Percentiles rank a stretch among this genome's conserved stretches.
Evolutionary conservation across 2,329 filamentous ascomycete species (phyloP).

Genomic region (Juglanconis sp.): DNA sequence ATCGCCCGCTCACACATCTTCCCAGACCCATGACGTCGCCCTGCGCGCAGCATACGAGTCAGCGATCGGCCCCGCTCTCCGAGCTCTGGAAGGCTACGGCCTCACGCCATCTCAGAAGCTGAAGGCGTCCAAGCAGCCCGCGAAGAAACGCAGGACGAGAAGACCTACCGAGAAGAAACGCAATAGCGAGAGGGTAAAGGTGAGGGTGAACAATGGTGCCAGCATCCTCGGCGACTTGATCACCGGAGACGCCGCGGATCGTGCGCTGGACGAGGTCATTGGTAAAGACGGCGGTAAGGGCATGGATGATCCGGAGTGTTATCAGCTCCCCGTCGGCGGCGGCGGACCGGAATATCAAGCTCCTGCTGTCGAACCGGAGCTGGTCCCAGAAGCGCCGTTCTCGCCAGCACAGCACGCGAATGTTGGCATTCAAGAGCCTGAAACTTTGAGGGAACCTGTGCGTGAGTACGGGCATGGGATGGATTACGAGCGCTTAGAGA

Average conservation of each 20-base stretch:
- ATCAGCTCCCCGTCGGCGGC: neutral
- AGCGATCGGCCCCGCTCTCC: conserved; percentile 1
- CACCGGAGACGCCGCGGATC: neutral
- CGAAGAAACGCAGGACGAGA: neutral
- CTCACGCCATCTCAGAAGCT: neutral
- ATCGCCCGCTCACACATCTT: neutral
- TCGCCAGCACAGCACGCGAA: too few species aligned
- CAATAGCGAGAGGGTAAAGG: neutral
- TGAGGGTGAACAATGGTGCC: neutral
- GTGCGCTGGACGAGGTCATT: neutral
- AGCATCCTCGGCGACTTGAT: neutral
- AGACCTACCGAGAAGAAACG: neutral
- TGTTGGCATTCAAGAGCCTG: too few species aligned
- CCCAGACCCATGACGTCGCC: neutral
- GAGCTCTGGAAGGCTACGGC: neutral
- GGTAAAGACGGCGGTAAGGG: neutral
- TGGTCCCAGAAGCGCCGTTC: neutral
- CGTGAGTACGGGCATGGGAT: too few species aligned
- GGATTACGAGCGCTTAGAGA: neutral
- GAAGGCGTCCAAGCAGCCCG: neutral
- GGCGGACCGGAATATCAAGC: neutral
- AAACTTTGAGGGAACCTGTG: too few species aligned
- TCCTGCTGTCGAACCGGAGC: neutral
- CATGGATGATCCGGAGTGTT: neutral
- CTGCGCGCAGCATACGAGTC: conserved; percentile 1